Conservation (phyloP, 1,284 basidiomycete species). For the Apiotrichum domesticum region DNA sequence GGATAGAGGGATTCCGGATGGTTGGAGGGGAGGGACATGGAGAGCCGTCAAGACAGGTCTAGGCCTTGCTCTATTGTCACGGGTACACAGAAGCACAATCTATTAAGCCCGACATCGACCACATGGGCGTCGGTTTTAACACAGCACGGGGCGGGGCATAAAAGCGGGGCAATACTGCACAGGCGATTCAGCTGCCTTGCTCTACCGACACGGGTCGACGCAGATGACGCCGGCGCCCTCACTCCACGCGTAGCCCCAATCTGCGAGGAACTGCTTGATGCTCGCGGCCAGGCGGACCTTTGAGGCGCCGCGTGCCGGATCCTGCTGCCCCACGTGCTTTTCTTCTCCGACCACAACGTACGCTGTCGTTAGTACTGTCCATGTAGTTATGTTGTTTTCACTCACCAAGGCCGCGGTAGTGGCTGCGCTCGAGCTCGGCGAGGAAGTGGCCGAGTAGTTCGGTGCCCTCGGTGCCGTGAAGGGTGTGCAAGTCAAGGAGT, state of each 20-base stretch:
- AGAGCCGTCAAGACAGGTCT: too few species aligned
- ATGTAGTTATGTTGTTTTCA: slow-evolving; percentile 13
- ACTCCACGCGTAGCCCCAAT: slow-evolving; percentile 94
- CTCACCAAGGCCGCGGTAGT: slow-evolving; percentile 74
- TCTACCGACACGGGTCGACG: slow-evolving; percentile 55
- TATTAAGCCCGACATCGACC: too few species aligned
- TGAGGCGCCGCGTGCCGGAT: slow-evolving; percentile 69
- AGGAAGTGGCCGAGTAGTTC: slow-evolving; percentile 88
- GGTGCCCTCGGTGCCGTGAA: slow-evolving; percentile 86
- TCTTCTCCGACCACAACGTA: slow-evolving; percentile 91
- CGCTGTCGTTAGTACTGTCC: slow-evolving; percentile 49
- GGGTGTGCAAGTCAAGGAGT: slow-evolving; percentile 74
- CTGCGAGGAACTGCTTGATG: slow-evolving; percentile 80
- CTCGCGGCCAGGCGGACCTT: slow-evolving; percentile 73
- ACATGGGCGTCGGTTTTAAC: too few species aligned
- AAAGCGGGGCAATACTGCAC: too few species aligned
- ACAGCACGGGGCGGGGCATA: too few species aligned
- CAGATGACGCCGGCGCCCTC: slow-evolving; percentile 84
- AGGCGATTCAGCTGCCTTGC: too few species aligned
- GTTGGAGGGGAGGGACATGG: too few species aligned
- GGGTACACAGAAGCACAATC: too few species aligned
- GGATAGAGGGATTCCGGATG: too few species aligned
- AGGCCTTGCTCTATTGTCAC: too few species aligned
- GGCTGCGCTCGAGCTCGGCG: slow-evolving; percentile 76
- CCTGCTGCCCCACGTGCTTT: slow-evolving; percentile 87